A percentile compares a stretch with the other conserved stretches of the same genome.
Conservation (phyloP, 1,284 basidiomycete genomes). For the Golubevia pallescens region DNA sequence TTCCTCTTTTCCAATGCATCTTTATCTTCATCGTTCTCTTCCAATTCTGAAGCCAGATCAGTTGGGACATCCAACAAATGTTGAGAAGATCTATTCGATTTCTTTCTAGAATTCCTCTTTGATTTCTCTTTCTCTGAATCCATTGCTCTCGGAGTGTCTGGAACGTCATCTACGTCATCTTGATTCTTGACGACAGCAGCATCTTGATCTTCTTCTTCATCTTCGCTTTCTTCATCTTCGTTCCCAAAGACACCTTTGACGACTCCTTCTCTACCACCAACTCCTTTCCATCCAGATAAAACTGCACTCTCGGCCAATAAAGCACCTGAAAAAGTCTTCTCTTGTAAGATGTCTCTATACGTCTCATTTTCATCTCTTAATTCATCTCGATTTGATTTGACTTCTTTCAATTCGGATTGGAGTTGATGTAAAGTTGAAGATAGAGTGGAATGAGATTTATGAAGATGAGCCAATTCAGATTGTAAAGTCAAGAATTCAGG, state of each 20-base stretch:
- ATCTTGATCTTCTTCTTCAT: slow-evolving; percentile 15
- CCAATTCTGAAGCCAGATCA: slow-evolving; percentile 15
- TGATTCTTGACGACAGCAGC: slow-evolving; percentile 14
- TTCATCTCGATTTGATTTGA: slow-evolving; percentile 24
- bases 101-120: slow-evolving; percentile 1
- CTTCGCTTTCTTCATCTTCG: slow-evolving; percentile 19
- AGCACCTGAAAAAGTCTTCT: slow-evolving; percentile 47
- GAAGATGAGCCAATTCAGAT: slow-evolving; percentile 21
- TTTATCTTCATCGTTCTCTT: not conserved
- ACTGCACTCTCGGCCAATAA: slow-evolving; percentile 41
- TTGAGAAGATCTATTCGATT: slow-evolving; percentile 5
- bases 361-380: slow-evolving; percentile 43
- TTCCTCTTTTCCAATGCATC: no score
- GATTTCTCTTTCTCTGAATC: slow-evolving; percentile 5
- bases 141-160: slow-evolving; percentile 31
- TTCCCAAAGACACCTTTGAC: slow-evolving; percentile 10
- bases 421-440: slow-evolving; percentile 28
- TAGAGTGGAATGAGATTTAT: slow-evolving; percentile 29
- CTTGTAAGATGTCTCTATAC: slow-evolving; percentile 42
- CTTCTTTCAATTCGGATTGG: slow-evolving; percentile 36
- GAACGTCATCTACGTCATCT: slow-evolving; percentile 45
- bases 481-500: slow-evolving; percentile 5
- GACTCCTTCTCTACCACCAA: not conserved
- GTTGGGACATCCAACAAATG: slow-evolving; percentile 12
- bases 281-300: not conserved